Conservation (phyloP, 2,329 filamentous ascomycete genomes). For the Neofusicoccum cordaticola region DNA sequence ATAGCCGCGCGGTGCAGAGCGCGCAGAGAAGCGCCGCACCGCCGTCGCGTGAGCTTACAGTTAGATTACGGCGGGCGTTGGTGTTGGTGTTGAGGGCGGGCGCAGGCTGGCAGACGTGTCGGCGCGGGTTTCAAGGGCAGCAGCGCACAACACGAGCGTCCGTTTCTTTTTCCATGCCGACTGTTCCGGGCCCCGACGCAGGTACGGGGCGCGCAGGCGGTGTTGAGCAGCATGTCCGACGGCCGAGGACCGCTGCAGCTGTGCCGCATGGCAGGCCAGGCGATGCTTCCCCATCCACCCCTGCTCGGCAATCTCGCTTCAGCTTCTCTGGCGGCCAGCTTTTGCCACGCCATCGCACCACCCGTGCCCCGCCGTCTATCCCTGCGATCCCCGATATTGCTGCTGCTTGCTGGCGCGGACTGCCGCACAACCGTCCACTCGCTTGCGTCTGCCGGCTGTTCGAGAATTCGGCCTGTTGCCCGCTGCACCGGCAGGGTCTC, state of each 20-base stretch:
- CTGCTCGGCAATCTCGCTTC: conserved; percentile 12
- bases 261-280: neutral
- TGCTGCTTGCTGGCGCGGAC: too few species aligned
- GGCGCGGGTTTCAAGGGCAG: too few species aligned
- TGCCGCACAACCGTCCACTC: neutral
- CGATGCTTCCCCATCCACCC: neutral
- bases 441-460: neutral
- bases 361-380: neutral
- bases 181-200: neutral
- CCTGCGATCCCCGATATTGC: conserved; percentile 6
- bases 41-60: neutral
- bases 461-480: neutral
- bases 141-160: neutral
- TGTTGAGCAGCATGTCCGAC: neutral
- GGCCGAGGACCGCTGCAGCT: neutral
- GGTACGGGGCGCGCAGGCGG: neutral
- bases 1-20: neutral
- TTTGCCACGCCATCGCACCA: conserved; percentile 1
- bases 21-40: neutral
- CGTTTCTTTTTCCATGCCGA: neutral
- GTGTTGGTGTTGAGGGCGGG: neutral
- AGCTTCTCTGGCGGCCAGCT: neutral
- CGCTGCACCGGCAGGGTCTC: neutral
- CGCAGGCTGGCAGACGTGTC: too few species aligned
- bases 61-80: neutral